Conservation (phyloP, 495 filamentous ascomycete species). For the Trichoderma reesei region DNA sequence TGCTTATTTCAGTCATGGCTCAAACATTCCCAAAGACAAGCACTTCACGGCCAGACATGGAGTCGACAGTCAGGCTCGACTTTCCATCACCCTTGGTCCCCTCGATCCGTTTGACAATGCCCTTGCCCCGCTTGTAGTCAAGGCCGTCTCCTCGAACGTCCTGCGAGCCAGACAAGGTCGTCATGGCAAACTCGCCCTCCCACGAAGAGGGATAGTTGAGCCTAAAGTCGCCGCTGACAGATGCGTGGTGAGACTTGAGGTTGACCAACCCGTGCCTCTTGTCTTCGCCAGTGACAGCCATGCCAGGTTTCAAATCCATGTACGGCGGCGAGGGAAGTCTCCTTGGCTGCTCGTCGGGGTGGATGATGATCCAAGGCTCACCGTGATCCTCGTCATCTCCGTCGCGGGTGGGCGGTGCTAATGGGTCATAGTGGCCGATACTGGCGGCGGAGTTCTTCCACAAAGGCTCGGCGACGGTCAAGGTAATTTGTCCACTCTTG, state of each 20-base stretch:
- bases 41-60: conserved; percentile 5
- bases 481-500: conserved; percentile 23
- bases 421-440: neutral
- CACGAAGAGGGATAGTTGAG: conserved; percentile 29
- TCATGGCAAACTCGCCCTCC: conserved; percentile 26
- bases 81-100: conserved; percentile 9
- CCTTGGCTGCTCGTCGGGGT: neutral
- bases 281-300: neutral
- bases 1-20: neutral
- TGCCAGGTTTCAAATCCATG: neutral
- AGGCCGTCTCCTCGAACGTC: conserved; percentile 2
- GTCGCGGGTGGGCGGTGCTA: neutral
- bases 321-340: neutral
- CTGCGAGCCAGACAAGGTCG: conserved; percentile 3
- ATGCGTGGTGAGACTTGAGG: conserved; percentile 22
- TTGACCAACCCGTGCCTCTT: conserved; percentile 14
- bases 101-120: neutral
- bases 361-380: conserved; percentile 10
- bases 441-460: conserved; percentile 15
- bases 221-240: conserved; percentile 25
- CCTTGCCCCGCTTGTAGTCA: neutral
- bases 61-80: neutral
- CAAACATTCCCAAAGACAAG: neutral
- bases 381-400: neutral
- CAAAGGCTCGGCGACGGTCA: conserved; percentile 27